These are phyloP conservation scores for Saccharomycopsis hybrid DNA, from an alignment of 1,139 yeast genomes.

Conservation along the genomic window DNA sequence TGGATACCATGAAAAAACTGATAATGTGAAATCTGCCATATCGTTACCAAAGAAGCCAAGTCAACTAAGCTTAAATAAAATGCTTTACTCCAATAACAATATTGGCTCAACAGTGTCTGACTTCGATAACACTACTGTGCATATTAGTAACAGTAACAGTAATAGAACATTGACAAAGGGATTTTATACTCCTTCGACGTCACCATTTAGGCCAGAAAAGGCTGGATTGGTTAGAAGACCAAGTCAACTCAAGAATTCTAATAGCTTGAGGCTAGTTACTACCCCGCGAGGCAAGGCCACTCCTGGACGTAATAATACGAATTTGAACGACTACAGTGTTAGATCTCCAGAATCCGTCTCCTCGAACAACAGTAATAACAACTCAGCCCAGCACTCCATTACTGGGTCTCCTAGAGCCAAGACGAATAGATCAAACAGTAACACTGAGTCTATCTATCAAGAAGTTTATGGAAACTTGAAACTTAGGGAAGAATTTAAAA, in stretches of 20 bases:
- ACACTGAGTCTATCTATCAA: constrained; percentile 19
- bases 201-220: constrained; percentile 7
- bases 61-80: constrained; percentile 14
- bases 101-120: constrained; percentile 1
- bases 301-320: neutral
- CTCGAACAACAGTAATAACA: neutral
- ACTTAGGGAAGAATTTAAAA: constrained; percentile 10
- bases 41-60: constrained; percentile 12
- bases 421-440: constrained; percentile 9
- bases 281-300: constrained; percentile 2
- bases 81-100: constrained; percentile 3
- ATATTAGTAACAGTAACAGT: constrained; percentile 10
- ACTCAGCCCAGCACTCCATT: neutral
- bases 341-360: constrained; percentile 5
- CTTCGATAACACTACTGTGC: constrained; percentile 2
- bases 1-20: neutral
- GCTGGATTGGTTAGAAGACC: neutral
- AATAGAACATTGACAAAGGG: constrained; percentile 14
- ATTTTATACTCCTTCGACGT: constrained; percentile 3
- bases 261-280: constrained; percentile 5
- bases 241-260: constrained; percentile 3
- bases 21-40: neutral
- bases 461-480: constrained; percentile 17
- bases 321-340: neutral
- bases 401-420: constrained; percentile 1